Evolutionary conservation across 2,329 filamentous ascomycete species (phyloP).

Genomic region (Hymenoscyphus occultus): DNA sequence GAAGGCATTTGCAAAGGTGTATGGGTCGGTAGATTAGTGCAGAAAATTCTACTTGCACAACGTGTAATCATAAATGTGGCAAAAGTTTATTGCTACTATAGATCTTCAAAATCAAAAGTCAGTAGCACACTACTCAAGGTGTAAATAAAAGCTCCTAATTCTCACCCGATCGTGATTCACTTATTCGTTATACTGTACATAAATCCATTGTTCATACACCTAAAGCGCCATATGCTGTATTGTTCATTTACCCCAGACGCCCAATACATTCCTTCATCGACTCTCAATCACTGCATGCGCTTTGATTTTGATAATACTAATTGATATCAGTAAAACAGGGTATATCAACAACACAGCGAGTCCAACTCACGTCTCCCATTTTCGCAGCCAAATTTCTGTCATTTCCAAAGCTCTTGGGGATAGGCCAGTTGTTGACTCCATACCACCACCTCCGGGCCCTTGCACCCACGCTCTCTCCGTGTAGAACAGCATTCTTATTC

Average conservation of each 20-base stretch:
- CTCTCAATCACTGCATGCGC: slow-evolving; percentile 23
- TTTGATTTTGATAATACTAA: slow-evolving; percentile 33
- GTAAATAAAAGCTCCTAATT: not conserved
- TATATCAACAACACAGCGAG: slow-evolving; percentile 1
- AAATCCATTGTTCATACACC: not conserved
- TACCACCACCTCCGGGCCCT: slow-evolving; percentile 91
- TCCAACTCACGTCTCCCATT: slow-evolving; percentile 41
- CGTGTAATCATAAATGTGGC: slow-evolving; percentile 1
- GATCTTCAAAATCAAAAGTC: not conserved
- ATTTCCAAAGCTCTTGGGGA: slow-evolving; percentile 46
- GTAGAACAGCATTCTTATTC: slow-evolving; percentile 76
- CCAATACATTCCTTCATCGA: not conserved
- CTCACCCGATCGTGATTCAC: not conserved
- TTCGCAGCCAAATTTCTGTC: slow-evolving; percentile 38
- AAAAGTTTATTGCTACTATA: not conserved
- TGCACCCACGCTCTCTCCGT: slow-evolving; percentile 73
- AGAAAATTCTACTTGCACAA: slow-evolving; percentile 1
- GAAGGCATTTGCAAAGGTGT: not conserved
- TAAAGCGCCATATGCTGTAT: not conserved
- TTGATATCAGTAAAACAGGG: slow-evolving; percentile 31
- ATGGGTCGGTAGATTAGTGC: not conserved
- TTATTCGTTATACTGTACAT: not conserved
- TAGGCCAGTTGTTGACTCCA: slow-evolving; percentile 83
- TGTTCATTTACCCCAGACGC: not conserved
- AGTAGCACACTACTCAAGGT: not conserved